phyloP scores from a whole-genome alignment of 2,329 filamentous ascomycete species.

The Xylariaceae sp. region DNA sequence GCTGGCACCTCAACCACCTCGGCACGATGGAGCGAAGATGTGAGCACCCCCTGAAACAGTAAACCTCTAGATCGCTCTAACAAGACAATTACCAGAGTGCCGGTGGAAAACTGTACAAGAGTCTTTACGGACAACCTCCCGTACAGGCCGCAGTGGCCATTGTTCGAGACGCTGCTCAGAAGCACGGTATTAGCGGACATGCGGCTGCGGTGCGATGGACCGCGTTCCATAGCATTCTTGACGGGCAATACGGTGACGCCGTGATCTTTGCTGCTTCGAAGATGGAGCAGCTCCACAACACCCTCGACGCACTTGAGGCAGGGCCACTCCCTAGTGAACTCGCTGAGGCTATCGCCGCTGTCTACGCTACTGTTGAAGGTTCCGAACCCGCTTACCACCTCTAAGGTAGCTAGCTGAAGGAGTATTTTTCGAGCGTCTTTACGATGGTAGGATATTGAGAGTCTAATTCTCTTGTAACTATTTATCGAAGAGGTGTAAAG shows the following conservation, averaged over 20 bases:
- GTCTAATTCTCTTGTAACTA: too few species aligned
- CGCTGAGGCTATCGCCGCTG: conserved; percentile 11
- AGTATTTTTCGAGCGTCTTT: not conserved
- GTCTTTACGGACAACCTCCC: conserved; percentile 30
- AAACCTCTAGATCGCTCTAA: not conserved
- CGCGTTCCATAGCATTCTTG: conserved; percentile 45
- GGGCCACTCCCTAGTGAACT: conserved; percentile 46
- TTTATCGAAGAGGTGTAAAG: too few species aligned
- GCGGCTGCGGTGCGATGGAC: conserved; percentile 52
- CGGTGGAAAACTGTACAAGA: conserved; percentile 11
- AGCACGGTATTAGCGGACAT: conserved; percentile 48
- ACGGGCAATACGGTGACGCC: conserved; percentile 43
- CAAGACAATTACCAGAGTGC: conserved; percentile 2
- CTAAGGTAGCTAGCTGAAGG: not conserved
- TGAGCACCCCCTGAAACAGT: not conserved
- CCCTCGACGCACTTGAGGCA: conserved; percentile 45
- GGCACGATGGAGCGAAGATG: conserved; percentile 21
- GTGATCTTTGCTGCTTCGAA: conserved; percentile 47
- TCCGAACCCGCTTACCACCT: conserved; percentile 4
- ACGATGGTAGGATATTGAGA: too few species aligned
- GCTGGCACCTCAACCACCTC: conserved; percentile 14
- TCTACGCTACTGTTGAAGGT: conserved; percentile 13
- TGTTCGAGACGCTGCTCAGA: conserved; percentile 37
- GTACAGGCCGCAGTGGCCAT: conserved; percentile 39
- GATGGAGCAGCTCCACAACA: conserved; percentile 44